phyloP scores from a whole-genome alignment of 805 yeast species.

The Ogataea minuta region DNA sequence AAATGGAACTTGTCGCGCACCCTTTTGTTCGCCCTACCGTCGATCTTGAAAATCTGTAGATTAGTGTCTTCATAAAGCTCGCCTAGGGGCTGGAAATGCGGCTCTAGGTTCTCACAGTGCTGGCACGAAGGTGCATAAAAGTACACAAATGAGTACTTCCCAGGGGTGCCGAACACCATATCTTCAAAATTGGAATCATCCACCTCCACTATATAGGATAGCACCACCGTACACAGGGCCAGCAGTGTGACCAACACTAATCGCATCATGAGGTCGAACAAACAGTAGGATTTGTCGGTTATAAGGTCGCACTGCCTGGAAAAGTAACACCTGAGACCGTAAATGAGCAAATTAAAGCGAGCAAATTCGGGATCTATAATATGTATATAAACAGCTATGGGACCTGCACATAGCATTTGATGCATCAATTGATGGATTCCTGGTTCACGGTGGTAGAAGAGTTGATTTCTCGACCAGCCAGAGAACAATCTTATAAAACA shows the following conservation, averaged over 20 bases:
- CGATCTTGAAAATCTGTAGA: slow-evolving; percentile 36
- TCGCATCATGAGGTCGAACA: slow-evolving; percentile 1
- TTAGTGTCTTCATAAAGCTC: slow-evolving; percentile 40
- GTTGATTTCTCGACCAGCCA: neutral
- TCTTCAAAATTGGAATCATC: slow-evolving; percentile 27
- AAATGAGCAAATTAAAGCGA: slow-evolving; percentile 1
- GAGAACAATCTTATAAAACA: neutral
- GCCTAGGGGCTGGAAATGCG: slow-evolving; percentile 43
- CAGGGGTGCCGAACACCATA: slow-evolving; percentile 23
- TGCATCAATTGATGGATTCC: too few relatives aligned
- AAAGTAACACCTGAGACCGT: neutral
- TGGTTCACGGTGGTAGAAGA: too few relatives aligned
- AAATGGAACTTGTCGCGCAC: slow-evolving; percentile 41
- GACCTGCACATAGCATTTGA: neutral
- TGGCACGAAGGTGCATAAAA: slow-evolving; percentile 47
- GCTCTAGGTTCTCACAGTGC: slow-evolving; percentile 46
- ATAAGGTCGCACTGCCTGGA: slow-evolving; percentile 5
- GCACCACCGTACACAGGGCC: neutral
- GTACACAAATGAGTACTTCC: slow-evolving; percentile 41
- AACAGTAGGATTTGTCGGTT: slow-evolving; percentile 8
- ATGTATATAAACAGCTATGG: neutral
- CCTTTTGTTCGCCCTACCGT: slow-evolving; percentile 34
- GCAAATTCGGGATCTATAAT: slow-evolving; percentile 5
- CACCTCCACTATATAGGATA: slow-evolving; percentile 18
- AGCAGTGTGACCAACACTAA: neutral